Evolutionary conservation across 2,329 filamentous ascomycete genomes (phyloP), one percentile per base, ranked within the genome.

Genomic region (Proliferodiscus dingleyae): DNA sequence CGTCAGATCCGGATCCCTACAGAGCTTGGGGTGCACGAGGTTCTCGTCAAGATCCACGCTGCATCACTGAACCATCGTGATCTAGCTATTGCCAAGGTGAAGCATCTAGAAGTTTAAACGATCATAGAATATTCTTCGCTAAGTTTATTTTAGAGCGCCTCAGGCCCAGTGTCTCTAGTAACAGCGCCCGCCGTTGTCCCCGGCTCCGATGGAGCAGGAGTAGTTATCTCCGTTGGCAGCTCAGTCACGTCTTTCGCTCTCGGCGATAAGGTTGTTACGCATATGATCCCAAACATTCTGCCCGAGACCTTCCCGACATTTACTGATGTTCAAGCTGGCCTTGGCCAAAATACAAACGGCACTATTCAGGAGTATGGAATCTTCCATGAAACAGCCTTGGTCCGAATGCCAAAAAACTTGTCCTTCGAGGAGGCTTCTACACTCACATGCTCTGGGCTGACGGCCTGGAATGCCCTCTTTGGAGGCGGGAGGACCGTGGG

Each of bases 231-330:
- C 18, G 44, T 53, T 28, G 59, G 59, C 4, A 45, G 49, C 2
- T 41, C 43, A 4, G 80, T 78, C 33, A 70, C 69, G 1, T 66
- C 80, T 8, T 71, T 77, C 32, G 68, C 80, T 47, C 75, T 79
- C 52, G 79, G 69, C 34, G 69, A 74, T 22, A 81, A 77, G 58
- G 66, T 73, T 39, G 72, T 80, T 23, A 78, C 76, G 3, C 68
- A 83, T 11, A 77, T 82, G n/a, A 63, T 58, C 41, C 43, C 54
- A 6, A 49, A 44, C 11, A 54, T 54, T 6, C 49, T 60, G 2
- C 61, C 61, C 41, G 63, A 40, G 4, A 67, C 46, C n/a, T 16
- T 36, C 18, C 30, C 30, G 7, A 43, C 39, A 11, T 28, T 7
- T 16, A 9, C 23, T 18, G 28, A 23, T 3, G 18, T 28, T 8